Conservation (phyloP, 2,329 filamentous ascomycete species). For the Hymenotorrendiella dingleyae region DNA sequence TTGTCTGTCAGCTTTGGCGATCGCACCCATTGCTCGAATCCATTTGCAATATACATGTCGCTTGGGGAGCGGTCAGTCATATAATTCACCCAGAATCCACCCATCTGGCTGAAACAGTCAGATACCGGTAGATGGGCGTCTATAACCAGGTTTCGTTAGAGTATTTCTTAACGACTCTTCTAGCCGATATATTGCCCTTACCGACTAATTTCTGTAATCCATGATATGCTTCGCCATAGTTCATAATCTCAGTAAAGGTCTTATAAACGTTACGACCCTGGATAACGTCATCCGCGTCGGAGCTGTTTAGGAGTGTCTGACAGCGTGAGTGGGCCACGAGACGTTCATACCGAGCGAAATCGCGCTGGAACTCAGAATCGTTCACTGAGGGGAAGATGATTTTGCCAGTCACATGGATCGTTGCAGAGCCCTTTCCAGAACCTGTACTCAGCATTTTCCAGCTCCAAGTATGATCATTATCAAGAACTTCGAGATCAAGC, state of each 20-base stretch:
- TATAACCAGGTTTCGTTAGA: constrained; percentile 1
- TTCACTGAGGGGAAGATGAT: background rate
- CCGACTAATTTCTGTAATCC: constrained; percentile 19
- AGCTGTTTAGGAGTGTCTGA: constrained; percentile 15
- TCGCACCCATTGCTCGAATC: constrained; percentile 30
- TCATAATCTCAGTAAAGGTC: constrained; percentile 4
- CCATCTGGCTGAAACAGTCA: constrained; percentile 33
- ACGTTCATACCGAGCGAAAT: background rate
- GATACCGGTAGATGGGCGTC: constrained; percentile 15
- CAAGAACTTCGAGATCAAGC: background rate
- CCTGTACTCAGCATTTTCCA: background rate
- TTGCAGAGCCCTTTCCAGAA: no score
- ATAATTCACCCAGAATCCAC: constrained; percentile 32
- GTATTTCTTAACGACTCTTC: constrained; percentile 18
- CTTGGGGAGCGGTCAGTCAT: constrained; percentile 23
- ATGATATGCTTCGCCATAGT: constrained; percentile 9
- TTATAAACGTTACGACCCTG: constrained; percentile 19
- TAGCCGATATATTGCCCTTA: constrained; percentile 21
- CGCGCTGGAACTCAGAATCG: background rate
- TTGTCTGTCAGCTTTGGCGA: constrained; percentile 22
- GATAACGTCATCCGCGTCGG: constrained; percentile 21
- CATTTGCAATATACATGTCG: constrained; percentile 31
- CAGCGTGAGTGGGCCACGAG: constrained; percentile 8
- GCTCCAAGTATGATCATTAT: background rate
- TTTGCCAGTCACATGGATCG: background rate